Conservation (phyloP, 306 rosid species). For the Rosa persica region DNA sequence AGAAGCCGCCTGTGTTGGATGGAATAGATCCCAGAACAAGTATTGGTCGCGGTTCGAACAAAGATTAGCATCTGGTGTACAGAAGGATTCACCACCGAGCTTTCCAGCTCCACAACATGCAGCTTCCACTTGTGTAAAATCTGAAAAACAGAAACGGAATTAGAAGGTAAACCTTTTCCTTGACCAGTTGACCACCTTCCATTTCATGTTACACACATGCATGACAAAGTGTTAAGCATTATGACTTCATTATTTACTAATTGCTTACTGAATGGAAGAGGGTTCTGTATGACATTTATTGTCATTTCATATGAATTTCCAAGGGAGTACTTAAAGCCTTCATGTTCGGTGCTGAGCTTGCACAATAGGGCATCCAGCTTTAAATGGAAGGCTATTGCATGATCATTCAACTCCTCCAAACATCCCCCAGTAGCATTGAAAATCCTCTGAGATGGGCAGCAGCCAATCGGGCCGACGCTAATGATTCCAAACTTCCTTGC, state of each 20-base stretch:
- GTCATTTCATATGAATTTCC: conserved; percentile 35
- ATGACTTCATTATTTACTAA: neutral
- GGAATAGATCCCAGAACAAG: conserved; percentile 38
- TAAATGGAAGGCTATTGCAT: conserved; percentile 23
- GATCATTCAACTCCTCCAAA: conserved; percentile 31
- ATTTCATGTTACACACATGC: neutral
- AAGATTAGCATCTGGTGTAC: conserved; percentile 3
- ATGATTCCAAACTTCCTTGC: conserved; percentile 35
- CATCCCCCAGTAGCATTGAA: conserved; percentile 21
- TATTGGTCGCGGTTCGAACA: conserved; percentile 3
- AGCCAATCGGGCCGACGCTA: conserved; percentile 26
- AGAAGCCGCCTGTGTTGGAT: conserved; percentile 26
- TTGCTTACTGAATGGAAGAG: conserved; percentile 20
- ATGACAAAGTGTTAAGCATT: neutral
- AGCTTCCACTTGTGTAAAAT: conserved; percentile 21
- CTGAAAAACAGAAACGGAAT: neutral
- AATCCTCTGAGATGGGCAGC: conserved; percentile 35
- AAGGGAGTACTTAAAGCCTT: conserved; percentile 28
- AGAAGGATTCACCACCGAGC: conserved; percentile 18
- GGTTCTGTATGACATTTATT: conserved; percentile 19
- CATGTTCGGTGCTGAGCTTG: conserved; percentile 19
- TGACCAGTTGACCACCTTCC: neutral
- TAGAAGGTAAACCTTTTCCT: neutral
- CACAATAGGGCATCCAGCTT: conserved; percentile 7
- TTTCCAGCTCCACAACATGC: conserved; percentile 34